Evolutionary conservation across 1,139 yeast genomes (phyloP).

Genomic region (Debaryomyces psychrophilus): DNA sequence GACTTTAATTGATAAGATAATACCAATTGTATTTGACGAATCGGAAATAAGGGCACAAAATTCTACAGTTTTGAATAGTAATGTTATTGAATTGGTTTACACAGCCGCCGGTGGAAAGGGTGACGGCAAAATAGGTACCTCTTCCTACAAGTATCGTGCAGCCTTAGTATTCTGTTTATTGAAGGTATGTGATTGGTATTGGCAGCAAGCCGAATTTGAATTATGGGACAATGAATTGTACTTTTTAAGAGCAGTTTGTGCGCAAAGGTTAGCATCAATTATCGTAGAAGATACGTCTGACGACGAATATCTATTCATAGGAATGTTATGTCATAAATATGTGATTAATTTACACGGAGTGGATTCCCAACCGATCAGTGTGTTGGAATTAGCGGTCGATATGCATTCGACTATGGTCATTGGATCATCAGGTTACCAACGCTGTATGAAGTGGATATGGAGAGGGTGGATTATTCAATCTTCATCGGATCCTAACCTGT

Average conservation of each 20-base stretch:
- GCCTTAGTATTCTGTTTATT: conserved; percentile 68
- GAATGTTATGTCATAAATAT: conserved; percentile 78
- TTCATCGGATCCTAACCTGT: conserved; percentile 67
- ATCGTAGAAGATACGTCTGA: conserved; percentile 63
- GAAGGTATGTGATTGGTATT: conserved; percentile 80
- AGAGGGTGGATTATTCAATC: conserved; percentile 89
- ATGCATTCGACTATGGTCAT: conserved; percentile 79
- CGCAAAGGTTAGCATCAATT: conserved; percentile 71
- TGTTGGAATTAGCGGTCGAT: conserved; percentile 83
- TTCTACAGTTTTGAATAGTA: conserved; percentile 62
- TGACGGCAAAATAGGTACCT: conserved; percentile 56
- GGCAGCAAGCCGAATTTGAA: conserved; percentile 60
- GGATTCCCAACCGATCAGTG: conserved; percentile 67
- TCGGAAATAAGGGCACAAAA: conserved; percentile 56
- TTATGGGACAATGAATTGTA: conserved; percentile 70
- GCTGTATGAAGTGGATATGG: conserved; percentile 91
- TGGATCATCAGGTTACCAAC: conserved; percentile 78
- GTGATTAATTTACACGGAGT: conserved; percentile 63
- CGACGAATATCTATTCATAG: conserved; percentile 69
- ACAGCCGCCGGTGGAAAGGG: conserved; percentile 85
- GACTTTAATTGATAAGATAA: conserved; percentile 65
- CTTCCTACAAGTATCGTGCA: conserved; percentile 67
- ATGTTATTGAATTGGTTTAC: conserved; percentile 61
- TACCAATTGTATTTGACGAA: conserved; percentile 64
- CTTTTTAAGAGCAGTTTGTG: conserved; percentile 62